These are phyloP conservation scores for Plantago coronopus DNA, from an alignment of 305 asterid genomes.

Conservation along the genomic window DNA sequence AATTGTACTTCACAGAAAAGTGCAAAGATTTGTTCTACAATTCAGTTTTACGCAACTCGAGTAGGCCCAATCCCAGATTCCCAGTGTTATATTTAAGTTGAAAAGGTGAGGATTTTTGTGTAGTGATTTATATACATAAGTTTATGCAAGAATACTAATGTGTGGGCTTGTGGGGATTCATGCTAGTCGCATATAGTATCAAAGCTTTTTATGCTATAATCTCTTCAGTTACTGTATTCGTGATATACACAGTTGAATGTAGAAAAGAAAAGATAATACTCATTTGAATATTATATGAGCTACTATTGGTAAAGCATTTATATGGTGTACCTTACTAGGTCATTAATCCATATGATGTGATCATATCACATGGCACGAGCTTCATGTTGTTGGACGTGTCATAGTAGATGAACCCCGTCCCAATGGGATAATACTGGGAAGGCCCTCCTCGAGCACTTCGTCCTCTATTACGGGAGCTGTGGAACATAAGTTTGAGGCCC, in stretches of 20 bases:
- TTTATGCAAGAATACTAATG: too few relatives aligned
- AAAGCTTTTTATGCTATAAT: too few relatives aligned
- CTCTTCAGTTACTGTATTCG: background rate
- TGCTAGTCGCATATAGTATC: too few relatives aligned
- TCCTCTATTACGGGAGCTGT: slow-evolving; percentile 54
- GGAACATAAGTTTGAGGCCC: slow-evolving; percentile 3
- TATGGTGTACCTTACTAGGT: slow-evolving; percentile 24
- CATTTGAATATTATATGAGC: background rate
- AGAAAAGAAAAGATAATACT: background rate
- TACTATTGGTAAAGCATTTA: slow-evolving; percentile 2
- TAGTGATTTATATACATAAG: too few relatives aligned
- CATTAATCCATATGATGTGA: slow-evolving; percentile 11
- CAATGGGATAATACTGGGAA: slow-evolving; percentile 60
- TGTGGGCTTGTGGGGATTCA: too few relatives aligned
- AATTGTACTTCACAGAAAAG: too few relatives aligned
- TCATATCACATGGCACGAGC: slow-evolving; percentile 7
- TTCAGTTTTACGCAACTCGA: too few relatives aligned
- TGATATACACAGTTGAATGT: background rate
- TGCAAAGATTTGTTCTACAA: too few relatives aligned
- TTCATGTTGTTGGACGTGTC: slow-evolving; percentile 88
- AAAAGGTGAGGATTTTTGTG: too few relatives aligned
- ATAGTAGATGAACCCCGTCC: slow-evolving; percentile 90
- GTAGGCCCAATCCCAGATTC: too few relatives aligned
- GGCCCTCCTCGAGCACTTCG: slow-evolving; percentile 44
- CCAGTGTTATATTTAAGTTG: too few relatives aligned